Conservation (phyloP, 306 rosid genomes). For the Citrullus colocynthis region DNA sequence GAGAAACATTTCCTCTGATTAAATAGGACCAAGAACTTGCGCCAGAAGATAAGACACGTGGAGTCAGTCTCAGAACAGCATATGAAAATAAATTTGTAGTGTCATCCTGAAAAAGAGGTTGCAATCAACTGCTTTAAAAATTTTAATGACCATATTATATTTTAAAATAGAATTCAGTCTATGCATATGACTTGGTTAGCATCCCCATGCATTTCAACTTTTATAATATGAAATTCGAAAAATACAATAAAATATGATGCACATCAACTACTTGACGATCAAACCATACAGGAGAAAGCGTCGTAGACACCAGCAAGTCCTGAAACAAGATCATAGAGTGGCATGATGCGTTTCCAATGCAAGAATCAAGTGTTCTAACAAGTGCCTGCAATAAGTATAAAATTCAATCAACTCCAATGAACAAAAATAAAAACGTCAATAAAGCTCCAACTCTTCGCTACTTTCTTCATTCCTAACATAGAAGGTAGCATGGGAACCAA, state of each 20-base stretch:
- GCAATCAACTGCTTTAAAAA: neutral
- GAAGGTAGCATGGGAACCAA: neutral
- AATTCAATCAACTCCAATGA: conserved; percentile 9
- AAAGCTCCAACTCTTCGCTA: neutral
- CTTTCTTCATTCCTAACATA: neutral
- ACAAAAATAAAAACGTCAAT: neutral
- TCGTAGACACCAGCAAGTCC: conserved; percentile 90
- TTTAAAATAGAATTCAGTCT: neutral
- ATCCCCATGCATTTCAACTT: neutral
- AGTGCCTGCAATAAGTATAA: conserved; percentile 51
- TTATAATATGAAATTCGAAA: neutral
- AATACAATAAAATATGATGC: neutral
- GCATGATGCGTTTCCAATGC: conserved; percentile 67
- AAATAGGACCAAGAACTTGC: conserved; percentile 86
- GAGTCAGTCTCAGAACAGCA: conserved; percentile 88
- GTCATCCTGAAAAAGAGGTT: conserved; percentile 56
- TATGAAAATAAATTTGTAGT: conserved; percentile 78
- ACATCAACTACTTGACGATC: conserved; percentile 15
- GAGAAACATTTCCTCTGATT: conserved; percentile 51
- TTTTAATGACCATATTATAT: neutral
- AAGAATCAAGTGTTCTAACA: conserved; percentile 67
- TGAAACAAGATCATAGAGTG: conserved; percentile 76
- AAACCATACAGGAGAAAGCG: conserved; percentile 85
- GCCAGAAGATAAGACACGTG: conserved; percentile 69
- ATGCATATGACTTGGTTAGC: neutral